Evolutionary conservation across 192 early-diverging fungal species (phyloP).

Genomic region (Mortierella hygrophila): DNA sequence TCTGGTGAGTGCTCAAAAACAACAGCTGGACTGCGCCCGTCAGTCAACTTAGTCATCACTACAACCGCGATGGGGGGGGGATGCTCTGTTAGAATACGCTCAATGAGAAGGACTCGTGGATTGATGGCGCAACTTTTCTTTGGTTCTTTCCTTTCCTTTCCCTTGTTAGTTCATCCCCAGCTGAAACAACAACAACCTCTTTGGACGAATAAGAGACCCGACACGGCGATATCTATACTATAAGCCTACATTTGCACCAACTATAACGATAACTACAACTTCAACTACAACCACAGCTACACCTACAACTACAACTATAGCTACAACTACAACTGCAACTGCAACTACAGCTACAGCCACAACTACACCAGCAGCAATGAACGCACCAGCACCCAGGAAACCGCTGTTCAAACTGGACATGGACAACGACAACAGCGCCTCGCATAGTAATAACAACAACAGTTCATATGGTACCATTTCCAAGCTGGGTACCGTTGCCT

Average conservation of each 20-base stretch:
- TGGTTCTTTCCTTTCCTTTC: too few species aligned
- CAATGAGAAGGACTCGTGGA: too few species aligned
- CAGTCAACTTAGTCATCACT: neutral
- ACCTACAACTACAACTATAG: neutral
- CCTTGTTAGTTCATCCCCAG: too few species aligned
- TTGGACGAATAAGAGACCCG: too few species aligned
- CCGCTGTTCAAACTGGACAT: conserved; percentile 39
- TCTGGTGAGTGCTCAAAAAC: neutral
- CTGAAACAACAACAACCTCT: too few species aligned
- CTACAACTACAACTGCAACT: neutral
- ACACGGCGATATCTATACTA: too few species aligned
- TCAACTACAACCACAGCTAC: neutral
- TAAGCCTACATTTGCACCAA: neutral
- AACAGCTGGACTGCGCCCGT: neutral
- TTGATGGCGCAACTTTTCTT: too few species aligned
- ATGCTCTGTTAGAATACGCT: too few species aligned
- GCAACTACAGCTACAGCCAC: neutral
- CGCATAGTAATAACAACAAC: neutral
- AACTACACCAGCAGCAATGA: neutral
- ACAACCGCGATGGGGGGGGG: neutral
- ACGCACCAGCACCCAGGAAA: conserved; percentile 16
- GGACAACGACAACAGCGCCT: conserved; percentile 13
- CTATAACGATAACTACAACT: neutral
- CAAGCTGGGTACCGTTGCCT: neutral
- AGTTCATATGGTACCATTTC: neutral